phyloP scores from a whole-genome alignment of 371 early-diverging fungal genomes.

The Lichtheimia corymbifera region DNA sequence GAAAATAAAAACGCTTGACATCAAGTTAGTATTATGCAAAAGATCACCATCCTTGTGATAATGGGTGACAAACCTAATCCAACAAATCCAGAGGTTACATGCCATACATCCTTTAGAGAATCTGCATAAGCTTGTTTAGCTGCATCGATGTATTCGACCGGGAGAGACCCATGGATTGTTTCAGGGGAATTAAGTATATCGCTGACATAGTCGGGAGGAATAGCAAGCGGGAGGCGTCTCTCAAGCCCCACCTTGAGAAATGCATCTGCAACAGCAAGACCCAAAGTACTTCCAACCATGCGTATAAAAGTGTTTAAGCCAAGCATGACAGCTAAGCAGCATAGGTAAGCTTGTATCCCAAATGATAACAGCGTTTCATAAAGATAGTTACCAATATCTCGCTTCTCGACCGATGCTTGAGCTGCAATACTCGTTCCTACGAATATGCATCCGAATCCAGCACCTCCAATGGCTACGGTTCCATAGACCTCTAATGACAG shows the following conservation, averaged over 20 bases:
- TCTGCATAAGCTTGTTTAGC: slow-evolving; percentile 23
- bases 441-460: slow-evolving; percentile 33
- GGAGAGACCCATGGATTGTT: slow-evolving; percentile 33
- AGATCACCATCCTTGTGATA: no score
- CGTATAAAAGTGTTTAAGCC: slow-evolving; percentile 42
- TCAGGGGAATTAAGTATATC: slow-evolving; percentile 28
- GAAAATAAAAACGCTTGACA: no score
- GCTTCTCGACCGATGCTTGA: slow-evolving; percentile 38
- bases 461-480: slow-evolving; percentile 33
- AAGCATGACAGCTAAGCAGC: slow-evolving; percentile 36
- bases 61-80: slow-evolving; percentile 21
- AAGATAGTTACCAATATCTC: slow-evolving; percentile 29
- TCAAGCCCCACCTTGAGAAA: slow-evolving; percentile 33
- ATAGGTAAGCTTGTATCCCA: not conserved
- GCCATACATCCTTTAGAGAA: slow-evolving; percentile 30
- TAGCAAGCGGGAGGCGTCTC: slow-evolving; percentile 16
- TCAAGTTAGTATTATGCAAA: no score
- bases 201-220: slow-evolving; percentile 25
- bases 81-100: slow-evolving; percentile 28
- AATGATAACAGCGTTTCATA: not conserved
- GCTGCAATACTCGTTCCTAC: slow-evolving; percentile 39
- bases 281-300: slow-evolving; percentile 47
- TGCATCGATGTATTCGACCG: slow-evolving; percentile 20
- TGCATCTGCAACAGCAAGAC: slow-evolving; percentile 39
- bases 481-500: slow-evolving; percentile 30